Conservation (phyloP, 2,329 filamentous ascomycete species). For the Phyllosticta citriasiana region DNA sequence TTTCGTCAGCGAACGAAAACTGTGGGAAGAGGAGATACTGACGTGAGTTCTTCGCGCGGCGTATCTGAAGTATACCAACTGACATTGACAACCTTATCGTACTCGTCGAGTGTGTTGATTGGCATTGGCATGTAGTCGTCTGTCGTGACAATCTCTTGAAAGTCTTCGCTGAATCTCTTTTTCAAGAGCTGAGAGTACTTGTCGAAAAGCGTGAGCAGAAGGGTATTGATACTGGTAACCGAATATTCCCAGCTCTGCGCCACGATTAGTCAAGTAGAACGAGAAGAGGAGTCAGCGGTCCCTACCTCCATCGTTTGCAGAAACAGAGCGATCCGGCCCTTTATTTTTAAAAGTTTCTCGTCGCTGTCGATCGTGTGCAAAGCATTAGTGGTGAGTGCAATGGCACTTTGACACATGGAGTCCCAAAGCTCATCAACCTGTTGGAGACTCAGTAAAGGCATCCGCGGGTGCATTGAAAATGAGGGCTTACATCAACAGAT, state of each 20-base stretch:
- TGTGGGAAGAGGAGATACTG: constrained; percentile 24
- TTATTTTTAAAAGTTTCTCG: constrained; percentile 86
- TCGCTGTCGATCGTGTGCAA: constrained; percentile 75
- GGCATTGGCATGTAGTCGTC: constrained; percentile 99
- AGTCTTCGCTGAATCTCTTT: constrained; percentile 85
- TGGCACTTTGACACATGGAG: constrained; percentile 85
- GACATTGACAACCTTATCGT: constrained; percentile 89
- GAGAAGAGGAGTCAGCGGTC: background rate
- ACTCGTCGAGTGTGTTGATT: constrained; percentile 81
- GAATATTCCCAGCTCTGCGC: constrained; percentile 78
- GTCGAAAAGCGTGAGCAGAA: constrained; percentile 81
- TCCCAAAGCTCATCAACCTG: constrained; percentile 98
- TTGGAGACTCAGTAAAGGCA: background rate
- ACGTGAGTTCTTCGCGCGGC: constrained; percentile 63
- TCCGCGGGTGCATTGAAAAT: background rate
- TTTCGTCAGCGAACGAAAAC: constrained; percentile 7
- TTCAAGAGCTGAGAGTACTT: constrained; percentile 91
- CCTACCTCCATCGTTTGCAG: constrained; percentile 94
- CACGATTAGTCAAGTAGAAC: constrained; percentile 10
- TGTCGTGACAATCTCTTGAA: constrained; percentile 80
- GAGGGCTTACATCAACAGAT: constrained; percentile 58
- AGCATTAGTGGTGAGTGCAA: constrained; percentile 70
- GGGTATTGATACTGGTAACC: constrained; percentile 68
- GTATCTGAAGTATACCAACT: constrained; percentile 92
- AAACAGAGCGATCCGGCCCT: constrained; percentile 84